phyloP scores from a whole-genome alignment of 1,139 yeast genomes.

The Sugiyamaella grinbergsii region DNA sequence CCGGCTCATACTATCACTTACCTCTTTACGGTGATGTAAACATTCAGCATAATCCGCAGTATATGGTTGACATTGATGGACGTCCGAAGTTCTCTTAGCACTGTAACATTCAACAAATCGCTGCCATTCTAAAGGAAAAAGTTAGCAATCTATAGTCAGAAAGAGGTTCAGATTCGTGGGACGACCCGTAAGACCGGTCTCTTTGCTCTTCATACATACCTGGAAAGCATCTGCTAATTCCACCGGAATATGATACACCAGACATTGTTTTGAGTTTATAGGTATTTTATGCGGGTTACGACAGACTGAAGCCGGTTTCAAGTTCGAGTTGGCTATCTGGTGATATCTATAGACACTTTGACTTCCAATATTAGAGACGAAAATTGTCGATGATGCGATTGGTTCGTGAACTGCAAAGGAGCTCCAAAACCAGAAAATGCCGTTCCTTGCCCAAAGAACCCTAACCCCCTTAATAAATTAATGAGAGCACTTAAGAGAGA shows the following conservation, averaged over 20 bases:
- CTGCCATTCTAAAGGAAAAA: conserved; percentile 47
- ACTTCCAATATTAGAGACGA: not conserved
- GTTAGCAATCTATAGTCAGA: not conserved
- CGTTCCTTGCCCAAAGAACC: conserved; percentile 10
- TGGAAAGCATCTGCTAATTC: conserved; percentile 52
- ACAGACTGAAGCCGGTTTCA: not conserved
- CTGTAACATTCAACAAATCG: conserved; percentile 51
- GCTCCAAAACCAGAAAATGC: not conserved
- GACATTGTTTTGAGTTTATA: conserved; percentile 5
- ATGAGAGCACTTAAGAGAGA: not conserved
- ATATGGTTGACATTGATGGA: conserved; percentile 45
- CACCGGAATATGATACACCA: conserved; percentile 47
- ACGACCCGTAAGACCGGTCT: conserved; percentile 18
- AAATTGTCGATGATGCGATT: conserved; percentile 15
- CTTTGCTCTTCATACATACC: conserved; percentile 43
- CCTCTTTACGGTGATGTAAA: conserved; percentile 51
- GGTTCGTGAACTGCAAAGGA: conserved; percentile 3
- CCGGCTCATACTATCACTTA: not conserved
- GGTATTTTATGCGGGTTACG: too few relatives aligned
- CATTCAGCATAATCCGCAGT: conserved; percentile 54
- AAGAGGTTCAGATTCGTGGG: conserved; percentile 8
- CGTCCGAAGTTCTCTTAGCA: conserved; percentile 43
- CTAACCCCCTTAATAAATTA: conserved; percentile 3
- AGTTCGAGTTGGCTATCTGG: too few relatives aligned
- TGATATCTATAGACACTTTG: too few relatives aligned